Base-by-base conservation (phyloP, 2,329 filamentous ascomycete species). In the Fusarium albidum region DNA sequence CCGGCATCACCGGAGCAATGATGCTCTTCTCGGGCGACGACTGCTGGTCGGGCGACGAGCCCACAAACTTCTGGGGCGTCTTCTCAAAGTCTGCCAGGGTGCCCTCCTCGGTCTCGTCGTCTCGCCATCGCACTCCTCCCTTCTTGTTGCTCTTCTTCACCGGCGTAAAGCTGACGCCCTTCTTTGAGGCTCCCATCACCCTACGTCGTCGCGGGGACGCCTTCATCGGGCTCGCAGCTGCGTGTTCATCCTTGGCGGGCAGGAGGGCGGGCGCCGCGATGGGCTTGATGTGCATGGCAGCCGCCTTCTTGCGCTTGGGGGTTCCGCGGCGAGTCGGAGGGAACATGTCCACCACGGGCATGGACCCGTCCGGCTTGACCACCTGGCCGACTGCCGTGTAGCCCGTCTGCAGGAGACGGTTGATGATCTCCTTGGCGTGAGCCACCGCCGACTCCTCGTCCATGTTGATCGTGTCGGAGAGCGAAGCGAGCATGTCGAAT, bases 81-180 rank as follows among this genome's bases (percentile, higher is more conserved):
- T 92, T 91, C 68, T 94, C 91, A 69, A 94, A 97, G 70, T 98
- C 95, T 10, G 90, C 92, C 49, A 98, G 77, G 1, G 88, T 87
- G 18, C 92, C 93, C 44, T 94, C 86, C 68, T 96, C 89, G 3
- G 88, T 77, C 68, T 85, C 91, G 66, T 98, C 95, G 67, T 98
- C 95, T 52, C 91, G 87, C 95, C 95, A 99, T 60, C 94, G 85
- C 6, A 99, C 94, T 38, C 83, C 88, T 55, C 93, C 85, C 73
- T 92, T 92, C 49, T 87, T 84, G 9, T 84, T 84, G 9, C 83
- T 81, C 72, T 88, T 88, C 74, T 91, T 96, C 57, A 88, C 87
- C 0, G 92, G 92, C 2, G 92, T 92, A 68, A 96, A 96, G 26
- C 85, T 84, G 41, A 96, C 80, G 11, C 86, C 85, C 74, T 96